These are phyloP conservation scores for Brassica juncea DNA, from an alignment of 345 rosid genomes.

Conservation along the genomic window DNA sequence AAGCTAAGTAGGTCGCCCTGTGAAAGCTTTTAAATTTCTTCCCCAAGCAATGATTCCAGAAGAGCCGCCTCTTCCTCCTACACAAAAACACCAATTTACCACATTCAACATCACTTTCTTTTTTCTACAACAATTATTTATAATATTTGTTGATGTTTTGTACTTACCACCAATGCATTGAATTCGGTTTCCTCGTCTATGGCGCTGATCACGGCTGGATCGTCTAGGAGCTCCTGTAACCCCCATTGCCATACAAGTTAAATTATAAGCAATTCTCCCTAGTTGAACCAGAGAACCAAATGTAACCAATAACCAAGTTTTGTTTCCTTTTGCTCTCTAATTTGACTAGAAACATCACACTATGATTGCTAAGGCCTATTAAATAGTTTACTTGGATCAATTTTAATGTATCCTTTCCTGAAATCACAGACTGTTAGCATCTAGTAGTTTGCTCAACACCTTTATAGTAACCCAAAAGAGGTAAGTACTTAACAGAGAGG, in stretches of 20 bases:
- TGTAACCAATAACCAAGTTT: not conserved
- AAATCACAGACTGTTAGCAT: not conserved
- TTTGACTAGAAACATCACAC: not conserved
- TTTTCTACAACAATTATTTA: not conserved
- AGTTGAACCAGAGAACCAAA: conserved; percentile 2
- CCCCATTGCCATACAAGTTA: conserved; percentile 6
- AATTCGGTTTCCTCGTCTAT: conserved; percentile 93
- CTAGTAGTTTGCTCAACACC: not conserved
- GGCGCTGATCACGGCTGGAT: conserved; percentile 68
- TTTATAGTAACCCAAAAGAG: not conserved
- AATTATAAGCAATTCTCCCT: not conserved
- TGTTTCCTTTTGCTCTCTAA: not conserved
- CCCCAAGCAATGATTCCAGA: conserved; percentile 71
- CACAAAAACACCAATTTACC: conserved; percentile 18
- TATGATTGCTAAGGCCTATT: not conserved
- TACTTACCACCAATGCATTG: conserved; percentile 85
- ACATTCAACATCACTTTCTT: conserved; percentile 4
- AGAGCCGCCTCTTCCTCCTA: conserved; percentile 97
- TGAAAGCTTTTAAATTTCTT: conserved; percentile 40
- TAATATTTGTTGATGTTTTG: not conserved
- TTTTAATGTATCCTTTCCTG: not conserved
- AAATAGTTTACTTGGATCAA: not conserved
- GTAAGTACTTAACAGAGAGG: not conserved
- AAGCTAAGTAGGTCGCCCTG: conserved; percentile 7
- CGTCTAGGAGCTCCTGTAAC: conserved; percentile 82